Percentiles rank a stretch among this genome's conserved stretches.
Evolutionary conservation across 176 grass and related monocot genomes (phyloP).

Genomic region (Musa acuminata): DNA sequence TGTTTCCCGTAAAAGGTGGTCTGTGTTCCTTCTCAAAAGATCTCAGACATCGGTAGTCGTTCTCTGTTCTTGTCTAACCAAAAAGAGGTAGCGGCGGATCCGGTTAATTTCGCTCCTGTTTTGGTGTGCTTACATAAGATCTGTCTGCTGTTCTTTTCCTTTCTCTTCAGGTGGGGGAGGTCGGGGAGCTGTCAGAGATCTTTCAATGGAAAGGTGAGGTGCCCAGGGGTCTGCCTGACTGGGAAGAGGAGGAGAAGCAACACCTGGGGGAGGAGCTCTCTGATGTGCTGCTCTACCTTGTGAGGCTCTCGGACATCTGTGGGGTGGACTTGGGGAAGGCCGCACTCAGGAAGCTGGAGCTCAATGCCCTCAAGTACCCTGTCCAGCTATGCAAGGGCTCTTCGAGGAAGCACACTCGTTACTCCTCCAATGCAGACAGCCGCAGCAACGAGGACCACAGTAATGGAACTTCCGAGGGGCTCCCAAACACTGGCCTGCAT

Average conservation of each 20-base stretch:
- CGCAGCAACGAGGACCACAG: not conserved
- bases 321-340: conserved; percentile 57
- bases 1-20: too few species aligned
- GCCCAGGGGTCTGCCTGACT: conserved; percentile 58
- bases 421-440: not conserved
- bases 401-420: conserved; percentile 56
- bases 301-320: conserved; percentile 68
- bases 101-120: too few species aligned
- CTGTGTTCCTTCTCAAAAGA: too few species aligned
- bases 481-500: too few species aligned
- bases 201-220: conserved; percentile 93
- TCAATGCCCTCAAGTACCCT: conserved; percentile 69
- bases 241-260: conserved; percentile 53
- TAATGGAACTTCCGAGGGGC: not conserved
- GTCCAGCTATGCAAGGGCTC: conserved; percentile 63
- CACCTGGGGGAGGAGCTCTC: conserved; percentile 23
- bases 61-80: not conserved
- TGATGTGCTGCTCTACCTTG: conserved; percentile 56
- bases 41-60: not conserved
- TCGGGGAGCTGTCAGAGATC: conserved; percentile 77
- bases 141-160: not conserved
- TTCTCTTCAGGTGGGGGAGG: conserved; percentile 54
- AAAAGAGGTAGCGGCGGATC: too few species aligned
- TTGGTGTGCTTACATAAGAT: too few species aligned
- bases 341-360: conserved; percentile 51